Evolutionary conservation across 2,329 filamentous ascomycete genomes (phyloP).

Genomic region (Chaetomiaceae sp.): DNA sequence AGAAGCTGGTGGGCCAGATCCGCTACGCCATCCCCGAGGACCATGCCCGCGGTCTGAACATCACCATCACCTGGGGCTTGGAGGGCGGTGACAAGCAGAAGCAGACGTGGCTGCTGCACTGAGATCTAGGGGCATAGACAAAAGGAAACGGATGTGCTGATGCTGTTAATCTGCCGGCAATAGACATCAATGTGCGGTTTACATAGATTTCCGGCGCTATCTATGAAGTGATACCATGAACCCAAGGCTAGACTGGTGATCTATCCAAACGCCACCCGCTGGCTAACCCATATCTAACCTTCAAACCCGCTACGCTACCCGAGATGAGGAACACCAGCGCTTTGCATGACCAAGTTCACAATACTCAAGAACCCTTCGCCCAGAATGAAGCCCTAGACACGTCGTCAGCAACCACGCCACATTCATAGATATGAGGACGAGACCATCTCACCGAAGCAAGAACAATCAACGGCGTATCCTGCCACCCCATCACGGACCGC

Average conservation of each 20-base stretch:
- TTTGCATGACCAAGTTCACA: slow-evolving; percentile 75
- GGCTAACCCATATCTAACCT: too few species aligned
- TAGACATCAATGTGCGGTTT: too few species aligned
- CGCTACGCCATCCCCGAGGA: slow-evolving; percentile 65
- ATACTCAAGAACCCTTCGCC: slow-evolving; percentile 92
- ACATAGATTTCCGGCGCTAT: too few species aligned
- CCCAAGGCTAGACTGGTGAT: too few species aligned
- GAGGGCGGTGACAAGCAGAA: slow-evolving; percentile 36
- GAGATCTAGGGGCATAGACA: slow-evolving; percentile 15
- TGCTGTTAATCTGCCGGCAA: too few species aligned
- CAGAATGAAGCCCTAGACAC: slow-evolving; percentile 70
- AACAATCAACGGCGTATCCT: slow-evolving; percentile 79
- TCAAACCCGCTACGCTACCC: background rate
- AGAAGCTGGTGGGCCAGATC: slow-evolving; percentile 61
- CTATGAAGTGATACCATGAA: too few species aligned
- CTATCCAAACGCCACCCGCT: too few species aligned
- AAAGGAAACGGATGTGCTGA: background rate
- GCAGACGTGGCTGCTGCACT: slow-evolving; percentile 51
- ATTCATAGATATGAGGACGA: background rate
- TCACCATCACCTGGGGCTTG: slow-evolving; percentile 59
- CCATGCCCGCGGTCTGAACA: slow-evolving; percentile 64
- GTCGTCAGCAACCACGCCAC: background rate
- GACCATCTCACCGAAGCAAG: slow-evolving; percentile 61
- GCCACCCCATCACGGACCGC: slow-evolving; percentile 48
- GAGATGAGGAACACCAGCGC: slow-evolving; percentile 26